Conservation (phyloP, 176 grass and related monocot genomes). For the Alopecurus myosuroides region DNA sequence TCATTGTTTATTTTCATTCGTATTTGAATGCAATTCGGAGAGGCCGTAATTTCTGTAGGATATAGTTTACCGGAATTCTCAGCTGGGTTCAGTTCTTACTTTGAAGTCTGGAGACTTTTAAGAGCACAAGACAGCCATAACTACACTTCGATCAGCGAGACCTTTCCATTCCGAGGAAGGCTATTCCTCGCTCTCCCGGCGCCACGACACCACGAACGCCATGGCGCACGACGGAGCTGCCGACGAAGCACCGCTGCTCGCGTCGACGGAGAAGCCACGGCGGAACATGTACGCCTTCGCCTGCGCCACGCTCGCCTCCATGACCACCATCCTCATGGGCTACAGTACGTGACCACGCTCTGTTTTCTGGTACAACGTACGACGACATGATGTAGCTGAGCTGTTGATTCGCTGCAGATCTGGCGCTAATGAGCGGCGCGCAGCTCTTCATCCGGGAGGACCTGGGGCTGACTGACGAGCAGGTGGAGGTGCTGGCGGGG, state of each 20-base stretch:
- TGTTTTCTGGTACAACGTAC: not conserved
- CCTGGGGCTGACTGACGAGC: not conserved
- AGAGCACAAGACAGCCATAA: not conserved
- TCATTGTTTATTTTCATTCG: too few relatives aligned
- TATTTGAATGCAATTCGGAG: too few relatives aligned
- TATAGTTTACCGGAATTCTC: not conserved
- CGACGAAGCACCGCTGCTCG: not conserved
- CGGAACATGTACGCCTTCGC: not conserved
- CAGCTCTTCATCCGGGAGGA: slow-evolving; percentile 9
- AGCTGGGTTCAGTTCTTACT: not conserved
- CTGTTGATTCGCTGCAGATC: not conserved
- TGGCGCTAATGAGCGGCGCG: slow-evolving; percentile 3
- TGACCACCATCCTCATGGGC: not conserved
- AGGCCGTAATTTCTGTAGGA: too few relatives aligned
- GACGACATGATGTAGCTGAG: not conserved
- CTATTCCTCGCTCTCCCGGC: not conserved
- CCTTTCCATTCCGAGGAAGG: not conserved
- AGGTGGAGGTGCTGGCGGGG: not conserved
- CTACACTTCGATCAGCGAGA: not conserved
- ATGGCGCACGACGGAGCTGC: not conserved
- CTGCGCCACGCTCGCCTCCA: slow-evolving; percentile 1
- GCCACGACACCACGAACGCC: not conserved
- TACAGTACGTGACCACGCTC: not conserved
- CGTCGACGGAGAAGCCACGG: not conserved
- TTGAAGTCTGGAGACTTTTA: not conserved